Base-by-base conservation (phyloP, 1,139 yeast genomes). In the Arxiozyma heterogenica region DNA sequence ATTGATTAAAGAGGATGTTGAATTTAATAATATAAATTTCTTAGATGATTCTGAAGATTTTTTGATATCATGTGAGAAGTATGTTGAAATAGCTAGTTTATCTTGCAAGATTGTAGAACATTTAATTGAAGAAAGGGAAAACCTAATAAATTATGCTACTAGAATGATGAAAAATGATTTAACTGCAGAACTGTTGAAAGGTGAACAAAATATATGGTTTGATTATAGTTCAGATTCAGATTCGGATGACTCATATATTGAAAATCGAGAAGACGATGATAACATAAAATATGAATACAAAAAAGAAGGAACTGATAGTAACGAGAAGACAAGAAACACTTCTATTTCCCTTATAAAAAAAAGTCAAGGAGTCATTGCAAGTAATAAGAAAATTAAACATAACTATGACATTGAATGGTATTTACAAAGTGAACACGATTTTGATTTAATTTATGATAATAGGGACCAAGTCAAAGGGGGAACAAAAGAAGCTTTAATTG, bases 401-500 rank as follows among this genome's bases (percentile, higher is more conserved):
- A 41, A 51, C 39, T 53, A 45, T 30, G 49, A 80, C 59, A 68
- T 75, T 1, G 94, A 95, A 1, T 90, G 96, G 96, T 89, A 77
- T 65, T 72, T 90, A 62, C 88, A 82, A 58, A 83, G 89, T 38
- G 95, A 88, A 60, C 83, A 83, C 54, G 95, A 87, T 58, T 81
- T 75, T 58, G 87, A 83, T 57, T 73, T 91, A 55, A 74, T 88
- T 27, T 82, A 82, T 61, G 95, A 90, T 61, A 73, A 81, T 44
- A 83, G 83, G 58, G 94, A 93, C 2, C 76, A 77, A 51, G 78
- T 91, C 51, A 85, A 86, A 65, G 98, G 97, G 49, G 98, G 98
- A 6, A 83, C 95, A 0, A 79, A 82, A 55, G 83, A 80, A 53
- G 96, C 96, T 0, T 72, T 93, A 53, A 78, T 93, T 15, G 87